These are phyloP conservation scores for Striga asiatica DNA, from an alignment of 257 asterid species.

Conservation along the genomic window DNA sequence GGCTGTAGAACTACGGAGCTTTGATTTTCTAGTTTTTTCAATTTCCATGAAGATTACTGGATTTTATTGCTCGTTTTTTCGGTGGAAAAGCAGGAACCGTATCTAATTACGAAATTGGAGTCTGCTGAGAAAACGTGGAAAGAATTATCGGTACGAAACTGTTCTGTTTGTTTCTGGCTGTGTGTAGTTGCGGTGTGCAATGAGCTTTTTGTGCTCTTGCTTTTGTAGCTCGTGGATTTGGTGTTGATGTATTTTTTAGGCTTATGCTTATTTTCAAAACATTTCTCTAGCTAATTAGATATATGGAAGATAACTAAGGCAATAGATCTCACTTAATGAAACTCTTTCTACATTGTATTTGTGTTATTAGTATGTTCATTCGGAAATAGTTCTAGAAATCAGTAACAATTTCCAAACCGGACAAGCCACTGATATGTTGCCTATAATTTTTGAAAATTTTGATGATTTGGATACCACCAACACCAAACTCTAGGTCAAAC, in stretches of 20 bases:
- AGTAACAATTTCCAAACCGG: neutral
- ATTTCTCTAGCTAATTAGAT: neutral
- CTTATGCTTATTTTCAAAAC: neutral
- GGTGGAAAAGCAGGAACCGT: constrained; percentile 65
- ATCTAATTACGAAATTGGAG: constrained; percentile 74
- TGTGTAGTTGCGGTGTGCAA: no score
- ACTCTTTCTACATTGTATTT: neutral
- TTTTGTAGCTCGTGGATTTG: constrained; percentile 3
- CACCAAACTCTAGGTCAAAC: constrained; percentile 43
- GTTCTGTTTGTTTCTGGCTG: no score
- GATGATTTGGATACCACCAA: constrained; percentile 1
- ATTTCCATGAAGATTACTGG: neutral
- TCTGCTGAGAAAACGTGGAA: constrained; percentile 96
- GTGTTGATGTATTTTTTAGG: neutral
- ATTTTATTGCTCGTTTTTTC: neutral
- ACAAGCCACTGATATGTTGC: neutral
- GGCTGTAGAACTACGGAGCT: no score
- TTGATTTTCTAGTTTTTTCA: neutral
- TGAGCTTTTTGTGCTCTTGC: neutral
- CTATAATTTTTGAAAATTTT: neutral
- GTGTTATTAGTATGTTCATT: neutral
- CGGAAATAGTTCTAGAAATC: neutral
- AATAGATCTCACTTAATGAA: neutral
- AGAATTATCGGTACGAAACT: constrained; percentile 77
- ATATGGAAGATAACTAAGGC: neutral